Evolutionary conservation across 192 early-diverging fungal species (phyloP).

Genomic region (Linderina pennispora): DNA sequence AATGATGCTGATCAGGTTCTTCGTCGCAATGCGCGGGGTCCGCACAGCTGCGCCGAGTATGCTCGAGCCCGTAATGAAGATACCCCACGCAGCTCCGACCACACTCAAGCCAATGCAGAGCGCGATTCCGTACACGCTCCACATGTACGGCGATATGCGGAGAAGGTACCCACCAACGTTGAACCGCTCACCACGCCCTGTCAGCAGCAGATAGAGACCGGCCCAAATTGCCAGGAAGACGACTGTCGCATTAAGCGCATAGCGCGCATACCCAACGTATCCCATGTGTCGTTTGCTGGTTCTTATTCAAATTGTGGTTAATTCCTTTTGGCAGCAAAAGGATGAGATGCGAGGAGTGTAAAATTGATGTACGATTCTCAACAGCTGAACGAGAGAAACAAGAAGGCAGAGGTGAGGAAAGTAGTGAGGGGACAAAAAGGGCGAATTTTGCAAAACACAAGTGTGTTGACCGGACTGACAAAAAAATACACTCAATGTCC

Average conservation of each 20-base stretch:
- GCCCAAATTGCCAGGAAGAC: constrained; percentile 26
- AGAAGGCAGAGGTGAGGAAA: no score
- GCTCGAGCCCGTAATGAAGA: constrained; percentile 86
- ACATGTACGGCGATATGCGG: constrained; percentile 79
- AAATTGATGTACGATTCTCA: no score
- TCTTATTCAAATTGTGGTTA: no score
- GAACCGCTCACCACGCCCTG: constrained; percentile 83
- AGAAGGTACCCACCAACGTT: constrained; percentile 77
- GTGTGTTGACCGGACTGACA: no score
- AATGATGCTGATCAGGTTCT: constrained; percentile 98
- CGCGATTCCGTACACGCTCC: constrained; percentile 77
- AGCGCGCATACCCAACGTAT: constrained; percentile 21
- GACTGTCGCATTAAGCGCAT: constrained; percentile 3
- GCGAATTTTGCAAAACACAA: no score
- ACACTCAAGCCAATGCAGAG: constrained; percentile 87
- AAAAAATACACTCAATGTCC: no score
- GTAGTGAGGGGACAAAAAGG: no score
- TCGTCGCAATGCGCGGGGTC: constrained; percentile 88
- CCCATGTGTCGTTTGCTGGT: constrained; percentile 1
- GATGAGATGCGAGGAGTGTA: no score
- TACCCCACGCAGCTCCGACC: constrained; percentile 95
- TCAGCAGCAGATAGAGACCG: constrained; percentile 77
- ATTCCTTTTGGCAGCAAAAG: no score
- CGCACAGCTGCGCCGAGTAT: constrained; percentile 86
- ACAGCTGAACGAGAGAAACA: no score